Evolutionary conservation across 1,139 yeast genomes (phyloP).

Genomic region (Williopsis jadinii): DNA sequence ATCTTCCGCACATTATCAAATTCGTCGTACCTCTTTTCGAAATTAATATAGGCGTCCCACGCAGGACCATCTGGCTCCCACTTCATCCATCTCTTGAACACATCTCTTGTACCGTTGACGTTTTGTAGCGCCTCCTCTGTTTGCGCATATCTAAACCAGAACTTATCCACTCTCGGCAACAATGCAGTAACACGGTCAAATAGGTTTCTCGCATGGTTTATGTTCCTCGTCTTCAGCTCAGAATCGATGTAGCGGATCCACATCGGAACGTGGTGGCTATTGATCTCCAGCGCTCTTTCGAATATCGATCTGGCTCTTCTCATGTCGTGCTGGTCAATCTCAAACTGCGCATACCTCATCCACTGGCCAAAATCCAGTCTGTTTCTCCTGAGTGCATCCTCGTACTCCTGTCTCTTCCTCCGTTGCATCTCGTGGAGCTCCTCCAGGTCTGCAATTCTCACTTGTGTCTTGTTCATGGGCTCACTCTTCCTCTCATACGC

Average conservation of each 20-base stretch:
- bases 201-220: conserved; percentile 85
- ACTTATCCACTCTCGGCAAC: conserved; percentile 73
- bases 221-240: conserved; percentile 64
- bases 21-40: conserved; percentile 61
- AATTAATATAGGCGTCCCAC: conserved; percentile 70
- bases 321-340: conserved; percentile 70
- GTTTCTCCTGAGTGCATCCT: conserved; percentile 78
- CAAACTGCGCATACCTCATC: conserved; percentile 90
- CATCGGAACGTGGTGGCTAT: conserved; percentile 66
- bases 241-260: conserved; percentile 83
- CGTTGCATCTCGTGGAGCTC: conserved; percentile 73
- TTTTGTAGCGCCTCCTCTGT: conserved; percentile 78
- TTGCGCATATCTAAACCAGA: conserved; percentile 80
- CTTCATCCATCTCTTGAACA: conserved; percentile 75
- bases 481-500: conserved; percentile 44
- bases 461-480: conserved; percentile 35
- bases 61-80: conserved; percentile 59
- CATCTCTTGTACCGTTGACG: conserved; percentile 49
- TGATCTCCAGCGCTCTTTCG: conserved; percentile 81
- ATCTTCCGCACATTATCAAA: conserved; percentile 47
- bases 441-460: conserved; percentile 67
- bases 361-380: conserved; percentile 80
- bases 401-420: conserved; percentile 73
- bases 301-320: conserved; percentile 78
- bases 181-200: conserved; percentile 71